Conservation (phyloP, 768 basidiomycete species). For the Neoboletus brunneissimus region DNA sequence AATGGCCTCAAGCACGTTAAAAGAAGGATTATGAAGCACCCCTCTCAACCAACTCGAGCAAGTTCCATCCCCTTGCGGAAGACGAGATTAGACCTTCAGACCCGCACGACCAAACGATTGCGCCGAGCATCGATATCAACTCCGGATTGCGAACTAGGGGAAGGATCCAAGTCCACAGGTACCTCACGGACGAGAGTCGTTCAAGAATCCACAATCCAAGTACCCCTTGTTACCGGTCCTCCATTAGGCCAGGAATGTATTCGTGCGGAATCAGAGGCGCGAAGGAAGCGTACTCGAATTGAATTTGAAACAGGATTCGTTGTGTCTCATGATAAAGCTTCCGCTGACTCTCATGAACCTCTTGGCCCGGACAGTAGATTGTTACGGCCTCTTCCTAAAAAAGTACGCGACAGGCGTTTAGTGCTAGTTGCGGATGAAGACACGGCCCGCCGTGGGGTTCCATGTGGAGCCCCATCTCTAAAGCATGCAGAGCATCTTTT, state of each 20-base stretch:
- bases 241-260: background rate
- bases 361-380: conserved; percentile 19
- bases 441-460: background rate
- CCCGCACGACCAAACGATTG: conserved; percentile 10
- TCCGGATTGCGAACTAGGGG: background rate
- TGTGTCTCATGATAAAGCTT: background rate
- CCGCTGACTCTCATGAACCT: conserved; percentile 1
- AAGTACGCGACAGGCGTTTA: background rate
- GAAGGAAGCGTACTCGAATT: conserved; percentile 18
- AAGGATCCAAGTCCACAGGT: background rate
- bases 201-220: background rate
- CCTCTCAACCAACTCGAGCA: background rate
- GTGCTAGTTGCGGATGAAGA: background rate
- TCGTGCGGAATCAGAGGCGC: background rate
- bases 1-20: background rate
- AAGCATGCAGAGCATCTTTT: conserved; percentile 18
- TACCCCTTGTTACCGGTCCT: background rate
- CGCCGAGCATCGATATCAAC: conserved; percentile 7
- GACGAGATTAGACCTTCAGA: background rate
- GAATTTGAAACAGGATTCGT: conserved; percentile 16
- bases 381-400: conserved; percentile 25
- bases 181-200: background rate
- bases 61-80: background rate
- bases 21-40: background rate
- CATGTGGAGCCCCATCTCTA: conserved; percentile 5